Evolutionary conservation across 176 grass and related monocot species (phyloP).

Genomic region (Echinochloa phyllopogon): DNA sequence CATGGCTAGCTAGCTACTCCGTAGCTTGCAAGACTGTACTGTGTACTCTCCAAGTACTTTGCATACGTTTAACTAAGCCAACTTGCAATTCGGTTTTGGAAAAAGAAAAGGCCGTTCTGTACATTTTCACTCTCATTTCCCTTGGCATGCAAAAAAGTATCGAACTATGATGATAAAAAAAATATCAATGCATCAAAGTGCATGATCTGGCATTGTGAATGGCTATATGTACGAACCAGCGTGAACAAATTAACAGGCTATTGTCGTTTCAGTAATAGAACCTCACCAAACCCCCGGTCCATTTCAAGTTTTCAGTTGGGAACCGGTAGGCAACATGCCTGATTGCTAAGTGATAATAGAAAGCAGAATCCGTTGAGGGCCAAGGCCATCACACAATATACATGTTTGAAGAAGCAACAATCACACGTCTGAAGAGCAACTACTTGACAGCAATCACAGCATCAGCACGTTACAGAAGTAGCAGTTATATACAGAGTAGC

Average conservation of each 20-base stretch:
- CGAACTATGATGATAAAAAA: neutral
- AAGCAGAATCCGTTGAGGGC: neutral
- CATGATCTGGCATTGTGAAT: neutral
- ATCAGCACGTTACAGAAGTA: neutral
- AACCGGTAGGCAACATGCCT: neutral
- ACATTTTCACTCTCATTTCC: neutral
- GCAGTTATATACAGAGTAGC: slow-evolving; percentile 10
- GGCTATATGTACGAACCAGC: neutral
- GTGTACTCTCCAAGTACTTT: slow-evolving; percentile 42
- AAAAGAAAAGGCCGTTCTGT: neutral
- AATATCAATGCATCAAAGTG: neutral
- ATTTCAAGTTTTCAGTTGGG: neutral
- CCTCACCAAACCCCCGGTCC: neutral
- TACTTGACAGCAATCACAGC: neutral
- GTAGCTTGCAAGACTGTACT: slow-evolving; percentile 42
- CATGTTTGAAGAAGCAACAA: neutral
- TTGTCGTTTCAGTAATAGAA: neutral
- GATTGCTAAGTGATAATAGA: neutral
- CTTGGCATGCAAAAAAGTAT: neutral
- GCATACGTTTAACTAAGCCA: slow-evolving; percentile 46
- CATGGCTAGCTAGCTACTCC: slow-evolving; percentile 30
- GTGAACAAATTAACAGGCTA: neutral
- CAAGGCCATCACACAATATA: neutral
- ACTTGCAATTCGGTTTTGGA: slow-evolving; percentile 30
- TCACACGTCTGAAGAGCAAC: neutral